Conservation (phyloP, 371 early-diverging fungal species). For the Rhizopus arrhizus region DNA sequence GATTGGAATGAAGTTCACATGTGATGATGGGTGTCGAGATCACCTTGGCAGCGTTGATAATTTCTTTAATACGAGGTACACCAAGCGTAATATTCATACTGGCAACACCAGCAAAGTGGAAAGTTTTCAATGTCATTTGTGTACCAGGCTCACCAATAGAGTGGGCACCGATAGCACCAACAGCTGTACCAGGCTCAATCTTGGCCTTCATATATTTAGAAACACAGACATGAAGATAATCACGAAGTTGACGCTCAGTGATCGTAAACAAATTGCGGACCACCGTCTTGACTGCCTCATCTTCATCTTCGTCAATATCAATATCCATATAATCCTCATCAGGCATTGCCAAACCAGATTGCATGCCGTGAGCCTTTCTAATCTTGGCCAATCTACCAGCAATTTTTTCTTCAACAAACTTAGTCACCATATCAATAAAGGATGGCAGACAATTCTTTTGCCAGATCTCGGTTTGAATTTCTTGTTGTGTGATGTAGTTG, state of each 20-base stretch:
- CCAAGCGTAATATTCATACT: conserved; percentile 99
- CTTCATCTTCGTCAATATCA: conserved; percentile 60
- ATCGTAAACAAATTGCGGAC: conserved; percentile 72
- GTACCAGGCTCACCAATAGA: conserved; percentile 99
- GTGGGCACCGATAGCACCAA: conserved; percentile 98
- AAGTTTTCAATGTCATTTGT: conserved; percentile 99
- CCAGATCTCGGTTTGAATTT: conserved; percentile 59
- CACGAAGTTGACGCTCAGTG: conserved; percentile 72
- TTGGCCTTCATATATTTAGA: conserved; percentile 85
- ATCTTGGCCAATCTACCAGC: conserved; percentile 54
- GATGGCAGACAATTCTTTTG: conserved; percentile 62
- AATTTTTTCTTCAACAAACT: conserved; percentile 60
- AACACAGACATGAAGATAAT: conserved; percentile 79
- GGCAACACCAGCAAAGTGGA: conserved; percentile 99
- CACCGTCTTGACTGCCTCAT: conserved; percentile 49
- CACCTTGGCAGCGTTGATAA: conserved; percentile 89
- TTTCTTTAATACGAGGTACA: conserved; percentile 99
- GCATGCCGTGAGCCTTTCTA: conserved; percentile 52
- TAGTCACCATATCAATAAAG: conserved; percentile 64
- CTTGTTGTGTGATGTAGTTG: conserved; percentile 52
- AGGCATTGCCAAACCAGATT: conserved; percentile 59
- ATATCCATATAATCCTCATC: conserved; percentile 68
- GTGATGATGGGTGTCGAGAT: conserved; percentile 97
- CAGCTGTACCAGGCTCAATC: conserved; percentile 95
- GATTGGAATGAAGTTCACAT: conserved; percentile 71